Percentiles rank a stretch among this genome's conserved stretches.
These are phyloP conservation scores for Candida hispaniensis DNA, from an alignment of 805 yeast genomes.

Conservation along the genomic window DNA sequence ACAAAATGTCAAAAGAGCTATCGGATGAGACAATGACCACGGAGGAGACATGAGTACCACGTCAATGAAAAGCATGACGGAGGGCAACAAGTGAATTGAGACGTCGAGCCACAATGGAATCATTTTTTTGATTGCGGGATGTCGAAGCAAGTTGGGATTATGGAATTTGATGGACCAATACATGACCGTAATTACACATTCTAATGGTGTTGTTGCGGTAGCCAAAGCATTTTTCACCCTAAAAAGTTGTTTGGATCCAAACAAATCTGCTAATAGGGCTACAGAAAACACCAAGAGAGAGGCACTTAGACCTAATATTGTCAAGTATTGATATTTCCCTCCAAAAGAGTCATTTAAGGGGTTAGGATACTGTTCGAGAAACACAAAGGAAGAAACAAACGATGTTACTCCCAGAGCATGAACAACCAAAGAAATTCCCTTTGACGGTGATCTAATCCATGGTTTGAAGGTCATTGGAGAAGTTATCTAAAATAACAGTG, in stretches of 20 bases:
- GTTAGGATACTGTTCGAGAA: conserved; percentile 13
- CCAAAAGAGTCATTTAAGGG: conserved; percentile 21
- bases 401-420: conserved; percentile 5
- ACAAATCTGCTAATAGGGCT: conserved; percentile 20
- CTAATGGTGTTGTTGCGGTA: conserved; percentile 27
- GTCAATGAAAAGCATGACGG: conserved; percentile 23
- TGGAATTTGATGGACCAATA: conserved; percentile 28
- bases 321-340: conserved; percentile 32
- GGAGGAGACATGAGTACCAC: conserved; percentile 22
- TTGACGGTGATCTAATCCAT: conserved; percentile 13
- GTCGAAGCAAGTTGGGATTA: conserved; percentile 23
- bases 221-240: conserved; percentile 21
- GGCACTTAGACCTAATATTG: conserved; percentile 24
- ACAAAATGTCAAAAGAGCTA: conserved; percentile 19
- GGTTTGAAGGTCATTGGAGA: conserved; percentile 15
- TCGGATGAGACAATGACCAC: conserved; percentile 23
- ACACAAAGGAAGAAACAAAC: conserved; percentile 11
- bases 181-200: conserved; percentile 25
- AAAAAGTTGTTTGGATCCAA: conserved; percentile 12
- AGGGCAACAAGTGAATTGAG: conserved; percentile 27
- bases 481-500: no score
- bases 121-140: conserved; percentile 19
- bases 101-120: conserved; percentile 26
- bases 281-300: conserved; percentile 26
- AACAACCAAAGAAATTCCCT: conserved; percentile 5